Percentiles rank a stretch among this genome's conserved stretches.
These are phyloP conservation scores for Aegilops umbellulata DNA, from an alignment of 176 grass and related monocot genomes.

Conservation along the genomic window DNA sequence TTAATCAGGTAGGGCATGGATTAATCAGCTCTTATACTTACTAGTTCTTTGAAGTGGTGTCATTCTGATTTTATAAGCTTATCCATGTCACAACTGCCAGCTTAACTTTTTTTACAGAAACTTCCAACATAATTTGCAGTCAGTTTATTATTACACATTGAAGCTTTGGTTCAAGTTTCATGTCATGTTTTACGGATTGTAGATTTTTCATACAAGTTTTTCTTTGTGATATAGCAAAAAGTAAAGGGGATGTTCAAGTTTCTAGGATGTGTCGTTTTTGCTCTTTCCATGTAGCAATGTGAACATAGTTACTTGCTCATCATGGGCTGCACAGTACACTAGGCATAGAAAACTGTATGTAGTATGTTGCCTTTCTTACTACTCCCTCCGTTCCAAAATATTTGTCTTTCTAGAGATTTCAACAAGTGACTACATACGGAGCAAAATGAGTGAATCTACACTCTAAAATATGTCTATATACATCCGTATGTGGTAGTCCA, in stretches of 20 bases:
- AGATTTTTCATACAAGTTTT: slow-evolving; percentile 6
- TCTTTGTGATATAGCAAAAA: not conserved
- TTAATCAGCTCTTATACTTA: not conserved
- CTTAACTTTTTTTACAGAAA: not conserved
- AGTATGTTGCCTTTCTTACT: not conserved
- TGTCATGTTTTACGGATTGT: not conserved
- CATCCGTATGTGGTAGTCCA: too few species aligned
- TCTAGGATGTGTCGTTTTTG: not conserved
- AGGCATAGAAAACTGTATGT: slow-evolving; percentile 8
- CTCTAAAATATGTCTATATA: too few species aligned
- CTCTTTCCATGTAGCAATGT: not conserved
- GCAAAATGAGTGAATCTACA: too few species aligned
- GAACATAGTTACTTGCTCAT: not conserved
- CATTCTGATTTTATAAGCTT: not conserved
- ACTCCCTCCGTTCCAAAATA: too few species aligned
- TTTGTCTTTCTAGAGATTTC: too few species aligned
- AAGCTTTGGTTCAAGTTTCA: slow-evolving; percentile 21
- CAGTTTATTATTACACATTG: not conserved
- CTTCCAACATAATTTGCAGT: not conserved
- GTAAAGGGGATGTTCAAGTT: not conserved
- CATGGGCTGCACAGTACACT: not conserved
- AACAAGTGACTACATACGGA: too few species aligned
- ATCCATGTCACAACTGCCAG: not conserved
- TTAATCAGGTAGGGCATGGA: slow-evolving; percentile 28
- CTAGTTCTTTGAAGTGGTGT: not conserved